These are phyloP conservation scores for Lasiodiplodia hormozganensis DNA, from an alignment of 2,329 filamentous ascomycete genomes.

Conservation along the genomic window DNA sequence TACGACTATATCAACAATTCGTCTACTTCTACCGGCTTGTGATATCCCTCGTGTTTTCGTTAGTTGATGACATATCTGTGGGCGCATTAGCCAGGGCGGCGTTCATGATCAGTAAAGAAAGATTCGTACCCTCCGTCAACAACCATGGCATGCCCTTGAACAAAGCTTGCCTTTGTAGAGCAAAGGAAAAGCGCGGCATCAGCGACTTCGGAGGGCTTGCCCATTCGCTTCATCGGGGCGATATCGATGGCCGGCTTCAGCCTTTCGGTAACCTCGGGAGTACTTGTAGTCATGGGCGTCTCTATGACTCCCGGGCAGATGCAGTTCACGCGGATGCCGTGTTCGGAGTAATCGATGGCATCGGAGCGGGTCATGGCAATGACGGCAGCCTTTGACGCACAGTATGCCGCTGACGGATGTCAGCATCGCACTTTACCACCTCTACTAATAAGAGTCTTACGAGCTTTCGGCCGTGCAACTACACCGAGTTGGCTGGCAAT, in stretches of 20 bases:
- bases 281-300: slow-evolving; percentile 47
- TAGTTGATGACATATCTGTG: not conserved
- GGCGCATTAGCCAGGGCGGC: not conserved
- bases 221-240: slow-evolving; percentile 58
- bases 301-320: slow-evolving; percentile 62
- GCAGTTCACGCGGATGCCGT: slow-evolving; percentile 63
- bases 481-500: slow-evolving; percentile 61
- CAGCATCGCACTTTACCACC: not conserved
- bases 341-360: slow-evolving; percentile 62
- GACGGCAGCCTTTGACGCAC: slow-evolving; percentile 64
- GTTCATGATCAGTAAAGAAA: not conserved
- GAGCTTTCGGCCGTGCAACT: slow-evolving; percentile 37
- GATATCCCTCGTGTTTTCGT: not conserved
- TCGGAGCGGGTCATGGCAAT: slow-evolving; percentile 65
- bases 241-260: slow-evolving; percentile 49
- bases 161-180: slow-evolving; percentile 61
- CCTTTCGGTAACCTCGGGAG: slow-evolving; percentile 41
- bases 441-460: slow-evolving; percentile 40
- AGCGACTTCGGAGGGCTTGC: slow-evolving; percentile 60
- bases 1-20: not conserved
- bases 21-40: not conserved
- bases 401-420: slow-evolving; percentile 57
- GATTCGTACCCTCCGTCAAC: slow-evolving; percentile 51
- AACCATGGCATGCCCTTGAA: slow-evolving; percentile 57
- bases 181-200: slow-evolving; percentile 61